Evolutionary conservation across 768 basidiomycete genomes (phyloP).

Genomic region (Lactarius sp.): DNA sequence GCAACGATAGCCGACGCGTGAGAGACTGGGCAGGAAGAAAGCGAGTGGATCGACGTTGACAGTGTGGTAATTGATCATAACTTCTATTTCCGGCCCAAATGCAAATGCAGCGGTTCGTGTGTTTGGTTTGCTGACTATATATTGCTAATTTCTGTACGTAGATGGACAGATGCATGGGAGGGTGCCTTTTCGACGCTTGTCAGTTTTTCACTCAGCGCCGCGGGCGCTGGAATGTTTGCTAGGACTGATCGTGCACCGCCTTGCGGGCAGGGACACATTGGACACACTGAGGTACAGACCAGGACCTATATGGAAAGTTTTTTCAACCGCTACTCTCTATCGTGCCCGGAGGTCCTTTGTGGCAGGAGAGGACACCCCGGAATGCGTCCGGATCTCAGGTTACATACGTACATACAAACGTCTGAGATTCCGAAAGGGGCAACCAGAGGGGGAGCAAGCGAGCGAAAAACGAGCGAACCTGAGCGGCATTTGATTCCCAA

Average conservation of each 20-base stretch:
- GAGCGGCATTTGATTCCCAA: slow-evolving; percentile 15
- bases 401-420: no score
- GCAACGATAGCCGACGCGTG: not conserved
- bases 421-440: not conserved
- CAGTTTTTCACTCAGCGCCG: not conserved
- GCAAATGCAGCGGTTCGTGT: not conserved
- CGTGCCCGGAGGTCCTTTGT: not conserved
- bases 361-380: no score
- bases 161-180: not conserved
- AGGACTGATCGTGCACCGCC: no score
- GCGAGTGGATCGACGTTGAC: slow-evolving; percentile 12
- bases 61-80: not conserved
- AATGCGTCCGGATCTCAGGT: no score
- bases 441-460: not conserved
- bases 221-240: not conserved
- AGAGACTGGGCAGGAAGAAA: not conserved
- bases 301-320: no score
- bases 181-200: no score
- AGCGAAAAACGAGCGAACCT: not conserved
- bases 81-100: slow-evolving; percentile 1
- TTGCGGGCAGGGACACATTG: no score
- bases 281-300: no score
- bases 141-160: not conserved
- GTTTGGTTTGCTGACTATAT: not conserved
- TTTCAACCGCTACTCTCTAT: not conserved